Conservation (phyloP, 2,329 filamentous ascomycete species). For the Dichotomopilus funicola region DNA sequence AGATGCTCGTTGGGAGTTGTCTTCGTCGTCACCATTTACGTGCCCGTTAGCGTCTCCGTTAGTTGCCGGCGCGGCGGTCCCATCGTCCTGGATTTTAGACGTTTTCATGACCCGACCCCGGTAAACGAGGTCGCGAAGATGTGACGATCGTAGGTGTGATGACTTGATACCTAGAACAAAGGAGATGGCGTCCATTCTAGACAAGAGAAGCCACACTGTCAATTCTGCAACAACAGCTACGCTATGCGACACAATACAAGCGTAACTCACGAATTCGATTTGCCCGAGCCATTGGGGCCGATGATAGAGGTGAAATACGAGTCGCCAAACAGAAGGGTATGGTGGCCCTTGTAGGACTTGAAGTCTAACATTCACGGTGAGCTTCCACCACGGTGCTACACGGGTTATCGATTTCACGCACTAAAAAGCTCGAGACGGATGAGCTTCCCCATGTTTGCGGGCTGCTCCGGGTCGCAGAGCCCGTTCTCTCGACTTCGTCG, state of each 20-base stretch:
- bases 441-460: slow-evolving; percentile 80
- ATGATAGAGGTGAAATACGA: slow-evolving; percentile 99
- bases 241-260: background rate
- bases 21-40: slow-evolving; percentile 48
- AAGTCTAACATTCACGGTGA: slow-evolving; percentile 58
- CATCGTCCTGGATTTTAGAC: slow-evolving; percentile 86
- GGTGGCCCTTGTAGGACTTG: slow-evolving; percentile 98
- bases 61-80: slow-evolving; percentile 57
- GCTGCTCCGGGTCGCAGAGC: slow-evolving; percentile 17
- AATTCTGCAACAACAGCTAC: slow-evolving; percentile 6
- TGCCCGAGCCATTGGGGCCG: slow-evolving; percentile 97
- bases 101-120: slow-evolving; percentile 89
- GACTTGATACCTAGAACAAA: slow-evolving; percentile 99
- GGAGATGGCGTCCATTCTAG: slow-evolving; percentile 96
- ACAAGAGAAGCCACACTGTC: slow-evolving; percentile 21
- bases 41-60: slow-evolving; percentile 59
- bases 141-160: slow-evolving; percentile 89
- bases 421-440: slow-evolving; percentile 91
- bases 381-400: slow-evolving; percentile 2
- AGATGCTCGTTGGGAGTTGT: slow-evolving; percentile 55
- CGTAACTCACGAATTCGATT: slow-evolving; percentile 80
- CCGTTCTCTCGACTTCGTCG: slow-evolving; percentile 10
- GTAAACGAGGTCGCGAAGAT: slow-evolving; percentile 92
- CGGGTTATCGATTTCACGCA: slow-evolving; percentile 39
- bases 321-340: slow-evolving; percentile 89